Evolutionary conservation across 2,329 filamentous ascomycete species (phyloP), one percentile per base, ranked within the genome.

Genomic region (Xylaria digitata): DNA sequence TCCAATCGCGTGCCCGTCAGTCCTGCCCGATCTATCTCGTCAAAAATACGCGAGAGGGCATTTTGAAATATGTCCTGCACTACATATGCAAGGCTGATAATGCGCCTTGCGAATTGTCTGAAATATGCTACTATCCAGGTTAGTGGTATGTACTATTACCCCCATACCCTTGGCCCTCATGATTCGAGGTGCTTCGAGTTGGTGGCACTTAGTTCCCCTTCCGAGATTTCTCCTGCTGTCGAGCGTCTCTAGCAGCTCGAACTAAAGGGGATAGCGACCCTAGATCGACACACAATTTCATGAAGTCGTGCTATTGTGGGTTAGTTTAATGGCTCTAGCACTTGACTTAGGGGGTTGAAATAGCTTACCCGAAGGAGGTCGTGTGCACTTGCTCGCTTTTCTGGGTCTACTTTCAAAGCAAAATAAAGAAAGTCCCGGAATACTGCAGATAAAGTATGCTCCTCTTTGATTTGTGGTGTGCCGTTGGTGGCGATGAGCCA

Each of bases 401-500:
- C 96, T 0, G 96, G 95, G 77, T 98, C 96, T 6, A 99, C 96
- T 84, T 96, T 97, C 61, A 99, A 85, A 6, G 96, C 95, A 80
- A 97, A 94, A 75, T 92, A 90, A 70, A 99, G 83, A 80, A 98
- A 99, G 79, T 98, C 94, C 69, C 89, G 88, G 84, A 99, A 97
- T 3, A 95, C 87, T 0, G 88, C 83, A 9, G 92, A 92, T 57
- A 98, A 80, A 54, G 91, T 90, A 63, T 94, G 88, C 79, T 97
- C 93, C 70, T 97, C 94, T 82, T 98, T 98, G 81, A 99, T 97
- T 60, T 90, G 86, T 1, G 96, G 96, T 17, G 96, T 98, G 54
- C 96, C 96, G 76, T 97, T 97, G 40, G 96, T 98, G 61, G 96
- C 96, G 78, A 99, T 99, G 74, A 99, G 82, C 86, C 96, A 99